A percentile compares a stretch with the other conserved stretches of the same genome.
phyloP scores from a whole-genome alignment of 441 rosid species.

The California macrophylla region DNA sequence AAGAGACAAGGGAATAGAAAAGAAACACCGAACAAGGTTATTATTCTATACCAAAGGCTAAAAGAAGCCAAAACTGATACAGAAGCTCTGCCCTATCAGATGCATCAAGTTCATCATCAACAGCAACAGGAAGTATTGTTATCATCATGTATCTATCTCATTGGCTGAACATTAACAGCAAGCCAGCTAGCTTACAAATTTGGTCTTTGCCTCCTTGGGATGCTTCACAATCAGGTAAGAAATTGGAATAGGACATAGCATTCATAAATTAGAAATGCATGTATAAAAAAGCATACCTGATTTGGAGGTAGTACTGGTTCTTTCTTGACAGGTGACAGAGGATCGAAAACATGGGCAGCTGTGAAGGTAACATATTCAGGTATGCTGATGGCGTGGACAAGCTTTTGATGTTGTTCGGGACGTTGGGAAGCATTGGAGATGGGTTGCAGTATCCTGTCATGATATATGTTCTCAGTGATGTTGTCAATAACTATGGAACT shows the following conservation, averaged over 20 bases:
- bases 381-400: constrained; percentile 2
- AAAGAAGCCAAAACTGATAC: background rate
- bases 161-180: background rate
- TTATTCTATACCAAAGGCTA: background rate
- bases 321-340: too few relatives aligned
- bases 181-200: background rate
- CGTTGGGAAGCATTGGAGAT: constrained; percentile 5
- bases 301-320: background rate
- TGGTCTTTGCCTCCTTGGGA: background rate
- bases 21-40: background rate
- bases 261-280: too few relatives aligned
- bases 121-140: background rate
- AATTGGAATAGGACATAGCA: background rate
- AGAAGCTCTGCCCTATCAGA: background rate
- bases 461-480: constrained; percentile 4
- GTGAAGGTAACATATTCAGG: background rate
- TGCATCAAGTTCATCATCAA: constrained; percentile 1
- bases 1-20: background rate
- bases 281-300: background rate
- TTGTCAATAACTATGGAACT: constrained; percentile 1
- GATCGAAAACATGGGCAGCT: background rate
- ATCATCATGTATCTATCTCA: background rate
- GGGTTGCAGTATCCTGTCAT: constrained; percentile 4
- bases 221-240: background rate
- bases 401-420: constrained; percentile 5